Conservation (phyloP, 177 flowering plant species). For the Tripterygium wilfordii region DNA sequence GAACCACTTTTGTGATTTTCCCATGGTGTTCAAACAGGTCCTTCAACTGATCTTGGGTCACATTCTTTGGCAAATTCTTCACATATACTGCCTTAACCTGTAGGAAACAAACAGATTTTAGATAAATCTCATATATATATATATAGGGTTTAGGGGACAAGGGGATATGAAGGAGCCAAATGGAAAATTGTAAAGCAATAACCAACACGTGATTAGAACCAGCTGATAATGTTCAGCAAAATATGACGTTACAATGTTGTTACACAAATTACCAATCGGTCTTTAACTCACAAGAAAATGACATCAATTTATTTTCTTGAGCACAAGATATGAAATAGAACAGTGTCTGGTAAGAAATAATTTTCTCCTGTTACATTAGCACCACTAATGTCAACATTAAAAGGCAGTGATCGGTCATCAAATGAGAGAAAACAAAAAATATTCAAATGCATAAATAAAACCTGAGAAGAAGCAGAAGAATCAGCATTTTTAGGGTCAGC, state of each 20-base stretch:
- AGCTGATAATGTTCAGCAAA: no score
- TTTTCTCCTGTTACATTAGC: no score
- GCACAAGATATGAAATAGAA: no score
- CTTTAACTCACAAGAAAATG: no score
- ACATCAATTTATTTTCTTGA: no score
- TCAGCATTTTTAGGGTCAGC: slow-evolving; percentile 83
- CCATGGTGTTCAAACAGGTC: slow-evolving; percentile 72
- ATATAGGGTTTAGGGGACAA: neutral
- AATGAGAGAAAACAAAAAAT: neutral
- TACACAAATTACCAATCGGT: no score
- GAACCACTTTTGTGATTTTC: slow-evolving; percentile 64
- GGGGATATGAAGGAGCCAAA: neutral
- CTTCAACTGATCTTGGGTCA: slow-evolving; percentile 58
- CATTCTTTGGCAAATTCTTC: slow-evolving; percentile 64
- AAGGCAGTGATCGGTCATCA: no score
- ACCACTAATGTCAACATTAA: neutral
- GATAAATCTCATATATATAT: slow-evolving; percentile 3
- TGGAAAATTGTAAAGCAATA: no score
- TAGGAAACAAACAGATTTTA: slow-evolving; percentile 4
- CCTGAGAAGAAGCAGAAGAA: slow-evolving; percentile 73
- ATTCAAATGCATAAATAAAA: slow-evolving; percentile 5
- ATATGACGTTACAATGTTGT: no score
- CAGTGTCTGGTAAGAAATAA: no score
- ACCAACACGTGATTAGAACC: no score
- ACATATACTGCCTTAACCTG: slow-evolving; percentile 87